Evolutionary conservation across 2,329 filamentous ascomycete genomes (phyloP).

Genomic region (Diaporthe citri): DNA sequence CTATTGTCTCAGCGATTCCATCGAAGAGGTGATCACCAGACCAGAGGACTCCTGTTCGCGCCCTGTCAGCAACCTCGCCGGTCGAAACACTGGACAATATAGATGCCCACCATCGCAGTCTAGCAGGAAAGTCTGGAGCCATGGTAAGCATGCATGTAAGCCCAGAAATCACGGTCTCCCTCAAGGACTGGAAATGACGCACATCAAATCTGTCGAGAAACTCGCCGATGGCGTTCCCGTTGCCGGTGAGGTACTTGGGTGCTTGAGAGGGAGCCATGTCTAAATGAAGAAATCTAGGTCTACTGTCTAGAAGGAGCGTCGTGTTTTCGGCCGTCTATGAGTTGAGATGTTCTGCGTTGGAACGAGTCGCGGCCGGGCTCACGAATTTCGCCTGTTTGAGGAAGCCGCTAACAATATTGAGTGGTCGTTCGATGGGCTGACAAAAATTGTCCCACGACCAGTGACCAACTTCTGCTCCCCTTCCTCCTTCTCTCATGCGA

Average conservation of each 20-base stretch:
- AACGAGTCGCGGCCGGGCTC: conserved; percentile 8
- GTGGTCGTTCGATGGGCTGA: conserved; percentile 16
- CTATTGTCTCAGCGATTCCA: conserved; percentile 85
- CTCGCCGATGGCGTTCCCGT: conserved; percentile 79
- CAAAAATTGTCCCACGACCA: not conserved
- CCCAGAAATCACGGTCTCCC: conserved; percentile 13
- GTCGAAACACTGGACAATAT: not conserved
- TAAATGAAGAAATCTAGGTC: conserved; percentile 1
- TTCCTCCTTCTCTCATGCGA: not conserved
- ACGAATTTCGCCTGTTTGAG: not conserved
- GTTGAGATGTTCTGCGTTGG: not conserved
- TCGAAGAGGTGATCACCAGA: conserved; percentile 92
- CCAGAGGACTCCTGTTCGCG: conserved; percentile 87
- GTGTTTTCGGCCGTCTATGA: conserved; percentile 7
- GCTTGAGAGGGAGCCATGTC: conserved; percentile 49
- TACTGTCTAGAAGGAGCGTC: not conserved
- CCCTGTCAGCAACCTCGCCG: conserved; percentile 37
- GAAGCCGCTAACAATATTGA: conserved; percentile 21
- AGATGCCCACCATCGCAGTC: conserved; percentile 88
- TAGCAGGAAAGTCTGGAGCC: conserved; percentile 84
- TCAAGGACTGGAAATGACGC: conserved; percentile 56
- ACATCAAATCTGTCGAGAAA: conserved; percentile 96
- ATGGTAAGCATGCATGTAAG: conserved; percentile 40
- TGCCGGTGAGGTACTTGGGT: conserved; percentile 82
- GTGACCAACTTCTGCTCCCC: not conserved